Percentiles rank a stretch among this genome's conserved stretches.
These are phyloP conservation scores for Candida sanyaensis DNA, from an alignment of 1,139 yeast genomes.

Conservation along the genomic window DNA sequence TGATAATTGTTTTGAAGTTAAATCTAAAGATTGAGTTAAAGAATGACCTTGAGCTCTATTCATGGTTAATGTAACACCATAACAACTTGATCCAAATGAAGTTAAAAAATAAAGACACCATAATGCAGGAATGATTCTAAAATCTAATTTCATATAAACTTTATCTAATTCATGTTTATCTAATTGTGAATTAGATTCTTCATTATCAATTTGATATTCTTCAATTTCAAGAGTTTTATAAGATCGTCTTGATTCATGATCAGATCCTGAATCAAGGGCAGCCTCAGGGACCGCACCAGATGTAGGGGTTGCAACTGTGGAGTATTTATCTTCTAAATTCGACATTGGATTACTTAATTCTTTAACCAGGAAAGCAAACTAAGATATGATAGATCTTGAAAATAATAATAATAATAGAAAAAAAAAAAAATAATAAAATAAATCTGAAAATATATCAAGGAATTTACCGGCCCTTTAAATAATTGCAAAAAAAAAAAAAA, in stretches of 20 bases:
- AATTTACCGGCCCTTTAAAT: background rate
- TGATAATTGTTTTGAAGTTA: conserved; percentile 60
- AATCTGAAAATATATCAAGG: background rate
- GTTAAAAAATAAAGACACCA: conserved; percentile 81
- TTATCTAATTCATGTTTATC: conserved; percentile 46
- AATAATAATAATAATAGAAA: too few species aligned
- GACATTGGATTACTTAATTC: background rate
- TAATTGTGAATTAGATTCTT: background rate
- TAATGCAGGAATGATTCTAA: conserved; percentile 76
- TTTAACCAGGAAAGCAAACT: too few species aligned
- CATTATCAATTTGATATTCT: conserved; percentile 10
- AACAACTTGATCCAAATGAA: conserved; percentile 76
- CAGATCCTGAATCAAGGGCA: background rate
- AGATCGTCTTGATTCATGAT: conserved; percentile 5
- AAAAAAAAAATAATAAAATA: background rate
- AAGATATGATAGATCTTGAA: background rate
- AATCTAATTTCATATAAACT: conserved; percentile 67
- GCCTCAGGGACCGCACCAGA: background rate
- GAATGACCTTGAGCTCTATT: conserved; percentile 66
- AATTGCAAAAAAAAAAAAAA: background rate
- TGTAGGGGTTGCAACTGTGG: background rate
- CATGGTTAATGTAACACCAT: conserved; percentile 84
- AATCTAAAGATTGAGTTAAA: conserved; percentile 49
- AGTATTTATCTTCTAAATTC: background rate
- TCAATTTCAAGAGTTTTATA: conserved; percentile 9